Evolutionary conservation across 345 rosid species (phyloP), one percentile per base, ranked within the genome.

Genomic region (Conringia planisiliqua): DNA sequence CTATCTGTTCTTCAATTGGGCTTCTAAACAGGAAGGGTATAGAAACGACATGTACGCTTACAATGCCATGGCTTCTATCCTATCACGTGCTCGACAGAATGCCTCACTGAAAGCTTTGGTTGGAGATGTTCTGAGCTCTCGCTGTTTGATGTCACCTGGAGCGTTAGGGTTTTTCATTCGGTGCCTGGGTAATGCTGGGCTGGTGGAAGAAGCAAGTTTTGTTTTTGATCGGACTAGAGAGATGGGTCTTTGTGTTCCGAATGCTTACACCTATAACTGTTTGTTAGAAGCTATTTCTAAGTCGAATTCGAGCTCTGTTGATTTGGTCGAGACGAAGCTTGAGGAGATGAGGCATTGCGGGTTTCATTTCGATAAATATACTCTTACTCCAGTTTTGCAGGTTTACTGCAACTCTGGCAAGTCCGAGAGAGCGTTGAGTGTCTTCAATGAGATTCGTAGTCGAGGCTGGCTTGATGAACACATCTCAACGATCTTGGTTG

Each of bases 41-140:
- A 73, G 56, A 60, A 88, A 88, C 62, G 90, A 83, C 47, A 74
- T 87, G 14, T 89, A 93, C 59, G 78, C 90, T 78, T 89, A 83
- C 79, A 93, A 91, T 71, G 90, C 96, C 76, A 88, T 93, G 96
- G 96, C 97, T 0, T 83, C 81, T 16, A 79, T 88, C 83, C 94
- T 93, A 60, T 89, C 96, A 84, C 82, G 86, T 86, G 97, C 90
- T 93, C 97, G 98, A 89, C 93, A 86, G 76, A 85, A 83, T 83
- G 90, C 85, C 85, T 75, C 76, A 82, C 68, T 93, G 82, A 88
- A 70, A 75, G 63, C 10, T 64, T 80, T 93, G 78, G 86, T 71
- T 0, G 18, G 24, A 36, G 84, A 88, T 32, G 78, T 87, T 66
- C 42, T 88, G 12, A 72, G 35, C 75, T 87, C 93, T 4, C 74